Evolutionary conservation across 2,329 filamentous ascomycete genomes (phyloP).

Genomic region (Ophiostoma populinum): DNA sequence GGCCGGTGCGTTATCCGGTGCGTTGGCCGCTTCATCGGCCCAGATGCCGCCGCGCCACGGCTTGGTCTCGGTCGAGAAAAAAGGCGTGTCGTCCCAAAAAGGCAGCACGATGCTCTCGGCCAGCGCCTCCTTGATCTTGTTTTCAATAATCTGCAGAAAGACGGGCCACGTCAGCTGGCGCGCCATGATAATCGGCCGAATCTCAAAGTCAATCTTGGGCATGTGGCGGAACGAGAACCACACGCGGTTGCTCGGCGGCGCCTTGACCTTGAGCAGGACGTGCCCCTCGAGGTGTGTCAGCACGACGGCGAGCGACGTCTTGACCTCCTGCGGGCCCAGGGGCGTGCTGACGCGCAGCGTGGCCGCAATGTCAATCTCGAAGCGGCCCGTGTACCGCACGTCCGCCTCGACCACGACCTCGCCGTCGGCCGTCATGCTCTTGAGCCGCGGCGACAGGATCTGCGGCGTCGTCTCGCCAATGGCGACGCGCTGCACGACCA

Average conservation of each 20-base stretch:
- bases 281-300: constrained; percentile 77
- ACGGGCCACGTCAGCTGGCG: constrained; percentile 90
- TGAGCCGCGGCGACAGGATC: constrained; percentile 74
- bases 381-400: constrained; percentile 75
- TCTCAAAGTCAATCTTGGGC: constrained; percentile 84
- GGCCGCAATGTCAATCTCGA: constrained; percentile 79
- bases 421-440: constrained; percentile 79
- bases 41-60: constrained; percentile 75
- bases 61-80: constrained; percentile 66
- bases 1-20: constrained; percentile 17
- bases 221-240: constrained; percentile 93
- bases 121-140: constrained; percentile 81
- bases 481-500: constrained; percentile 68
- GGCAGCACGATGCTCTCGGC: constrained; percentile 81
- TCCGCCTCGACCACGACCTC: constrained; percentile 79
- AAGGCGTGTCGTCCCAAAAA: constrained; percentile 93
- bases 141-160: constrained; percentile 86
- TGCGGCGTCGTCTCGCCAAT: constrained; percentile 77
- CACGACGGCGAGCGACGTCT: constrained; percentile 71
- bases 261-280: constrained; percentile 71
- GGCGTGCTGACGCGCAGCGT: constrained; percentile 85
- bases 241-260: constrained; percentile 85
- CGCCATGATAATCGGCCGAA: constrained; percentile 88
- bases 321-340: constrained; percentile 80
- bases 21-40: constrained; percentile 27